Evolutionary conservation across 495 filamentous ascomycete species (phyloP), one percentile per base, ranked within the genome.

Genomic region (Hypoxylon trugodes): DNA sequence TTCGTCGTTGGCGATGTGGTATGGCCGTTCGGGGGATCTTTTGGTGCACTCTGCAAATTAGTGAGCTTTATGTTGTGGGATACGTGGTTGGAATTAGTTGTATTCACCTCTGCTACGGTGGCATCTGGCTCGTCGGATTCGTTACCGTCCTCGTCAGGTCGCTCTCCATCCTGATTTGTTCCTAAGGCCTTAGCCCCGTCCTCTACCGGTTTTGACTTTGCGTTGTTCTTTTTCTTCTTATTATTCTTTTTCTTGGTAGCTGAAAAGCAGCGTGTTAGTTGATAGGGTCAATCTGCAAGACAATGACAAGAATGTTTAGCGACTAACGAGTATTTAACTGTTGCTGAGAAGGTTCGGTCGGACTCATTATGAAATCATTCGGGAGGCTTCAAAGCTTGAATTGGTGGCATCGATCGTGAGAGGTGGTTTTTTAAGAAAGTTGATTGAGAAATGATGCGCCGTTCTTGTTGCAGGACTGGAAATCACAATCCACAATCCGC

Each of bases 171-270:
- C 56, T 72, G 74, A 12, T 59, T 65, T 38, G 40, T 22, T 45
- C 79, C 53, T 35, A 66, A 56, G 40, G 69, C 62, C 63, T 72
- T 75, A 28, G 59, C 74, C 25, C 59, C 74, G 67, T 82, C 76
- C 46, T 74, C 74, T 26, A 60, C 33, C 32, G 65, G 70, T 16
- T 69, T 68, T 12, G 69, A 54, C 66, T 81, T 86, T 57, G 74
- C 70, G 54, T 73, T 75, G 55, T 73, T 82, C 75, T 84, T 89
- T 74, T 88, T 90, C 79, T 87, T 90, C 73, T 86, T 90, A 73
- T 82, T 86, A 72, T 84, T 89, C 81, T 89, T 91, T 63, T 87
- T 86, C 69, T 84, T 87, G 48, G 77, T 58, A 71, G 76, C 84
- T 84, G 61, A 45, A 66, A 30, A 32, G 68, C 61, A 40, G 16